Evolutionary conservation across 2,329 filamentous ascomycete genomes (phyloP), one percentile per base, ranked within the genome.

Genomic region (Penicillium corylophilum): DNA sequence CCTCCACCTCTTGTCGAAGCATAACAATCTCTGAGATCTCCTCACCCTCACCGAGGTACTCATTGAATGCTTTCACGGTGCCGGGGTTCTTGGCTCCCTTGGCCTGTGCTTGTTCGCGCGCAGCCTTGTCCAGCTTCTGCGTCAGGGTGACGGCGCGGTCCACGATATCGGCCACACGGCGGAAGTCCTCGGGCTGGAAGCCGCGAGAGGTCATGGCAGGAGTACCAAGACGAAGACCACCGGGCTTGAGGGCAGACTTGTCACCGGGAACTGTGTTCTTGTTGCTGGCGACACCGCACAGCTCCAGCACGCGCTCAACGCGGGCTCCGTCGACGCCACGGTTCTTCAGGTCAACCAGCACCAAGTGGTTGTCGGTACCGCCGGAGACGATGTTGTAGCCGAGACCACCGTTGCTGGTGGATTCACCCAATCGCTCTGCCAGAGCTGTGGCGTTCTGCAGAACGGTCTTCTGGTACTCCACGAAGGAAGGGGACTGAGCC

Each of bases 261-360:
- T 99, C 94, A 39, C 93, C 94, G 1, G 94, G 94, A 0, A 96
- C 93, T 7, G 94, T 96, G 78, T 99, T 99, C 82, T 99, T 99
- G 82, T 99, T 99, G 70, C 89, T 88, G n/a, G 94, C 94, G 46
- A 97, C 93, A 64, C 93, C 93, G 60, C 95, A 90, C 42, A 95
- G 84, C 72, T 96, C 92, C 22, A 96, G 82, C 15, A 96, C 86
- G 42, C 90, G 86, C 78, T 96, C 92, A 13, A 96, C 90, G 47
- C 92, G 87, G 22, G 94, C 94, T 67, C 94, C 94, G 67, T 99
- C 94, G 16, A 99, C 85, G 58, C 78, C 82, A 71, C 89, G 84
- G 69, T 91, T 85, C 73, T 95, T 92, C 61, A 99, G 86, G 75
- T 99, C 94, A 55, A 99, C 77, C 51, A 99, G 86, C 44, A 99